Base-by-base conservation (phyloP, 1,139 yeast species). In the Kazachstania sp. region DNA sequence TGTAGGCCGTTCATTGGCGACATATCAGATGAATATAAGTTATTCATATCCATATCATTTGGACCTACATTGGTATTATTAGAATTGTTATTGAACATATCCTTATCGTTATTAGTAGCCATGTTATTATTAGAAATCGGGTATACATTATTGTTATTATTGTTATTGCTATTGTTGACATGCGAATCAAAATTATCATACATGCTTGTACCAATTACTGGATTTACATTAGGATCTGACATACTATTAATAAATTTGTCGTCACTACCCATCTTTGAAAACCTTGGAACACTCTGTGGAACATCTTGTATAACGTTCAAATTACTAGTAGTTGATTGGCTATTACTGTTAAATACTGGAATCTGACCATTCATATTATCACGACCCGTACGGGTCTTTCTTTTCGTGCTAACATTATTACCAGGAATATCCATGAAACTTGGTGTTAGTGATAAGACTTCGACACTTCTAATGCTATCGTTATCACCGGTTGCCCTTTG, bases 351-450 rank as follows among this genome's bases (percentile, higher is more conserved):
- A 9, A 30, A 11, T 3, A 19, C 28, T 12, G 36, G 31, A 5
- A 37, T 11, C 16, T 39, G 41, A 31, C 35, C 3, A 26, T 23
- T 38, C 16, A 16, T 38, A 6, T n/a, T 13, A 5, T 39, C 43
- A 26, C 40, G 31, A n/a, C 35, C n/a, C 12, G 31, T 31, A n/a
- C 43, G 44, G 12, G 9, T 8, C 12, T 45, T 43, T 37, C 48
- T 41, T 29, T 36, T 43, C 6, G 39, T 13, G 15, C 30, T 37
- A 19, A 29, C 9, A 11, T 44, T 44, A 42, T 43, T 44, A 1
- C 56, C 63, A 4, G 66, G 67, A 35, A 64, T 62, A 50, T 69
- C 72, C 63, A 66, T 60, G 43, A 68, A 68, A 41, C 69, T 63
- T 13, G 72, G 71, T 3, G 70, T 68, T 36, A 69, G 44, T 0